Conservation (phyloP, 768 basidiomycete species). For the Amanita rimosa region DNA sequence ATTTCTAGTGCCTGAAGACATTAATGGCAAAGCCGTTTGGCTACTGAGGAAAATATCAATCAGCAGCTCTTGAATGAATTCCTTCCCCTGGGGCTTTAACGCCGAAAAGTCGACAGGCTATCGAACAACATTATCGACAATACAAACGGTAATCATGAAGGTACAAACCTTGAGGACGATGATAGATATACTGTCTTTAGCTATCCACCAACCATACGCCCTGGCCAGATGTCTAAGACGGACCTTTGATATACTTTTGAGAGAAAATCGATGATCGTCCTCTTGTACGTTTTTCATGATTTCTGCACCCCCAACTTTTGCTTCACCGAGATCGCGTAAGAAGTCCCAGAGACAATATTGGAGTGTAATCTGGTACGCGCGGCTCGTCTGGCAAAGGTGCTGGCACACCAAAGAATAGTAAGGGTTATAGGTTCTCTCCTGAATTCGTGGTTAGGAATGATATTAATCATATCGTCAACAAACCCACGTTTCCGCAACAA, state of each 20-base stretch:
- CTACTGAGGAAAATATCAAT: slow-evolving; percentile 59
- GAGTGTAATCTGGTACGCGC: slow-evolving; percentile 83
- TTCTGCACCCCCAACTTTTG: slow-evolving; percentile 67
- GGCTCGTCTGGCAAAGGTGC: slow-evolving; percentile 67
- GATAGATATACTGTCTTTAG: slow-evolving; percentile 68
- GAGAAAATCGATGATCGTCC: slow-evolving; percentile 30
- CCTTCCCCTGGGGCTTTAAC: slow-evolving; percentile 49
- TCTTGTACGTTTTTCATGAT: slow-evolving; percentile 58
- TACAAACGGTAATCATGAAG: neutral
- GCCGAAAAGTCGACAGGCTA: slow-evolving; percentile 83
- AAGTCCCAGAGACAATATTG: slow-evolving; percentile 98
- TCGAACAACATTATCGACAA: neutral
- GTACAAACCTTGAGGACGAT: slow-evolving; percentile 67
- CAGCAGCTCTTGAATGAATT: slow-evolving; percentile 66
- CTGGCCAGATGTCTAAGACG: slow-evolving; percentile 66
- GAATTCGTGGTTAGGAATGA: neutral
- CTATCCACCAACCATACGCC: slow-evolving; percentile 89
- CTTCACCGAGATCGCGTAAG: slow-evolving; percentile 82
- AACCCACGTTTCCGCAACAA: slow-evolving; percentile 77
- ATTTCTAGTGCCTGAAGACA: slow-evolving; percentile 25
- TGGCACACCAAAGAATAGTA: slow-evolving; percentile 89
- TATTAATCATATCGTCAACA: neutral
- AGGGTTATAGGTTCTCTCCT: slow-evolving; percentile 93
- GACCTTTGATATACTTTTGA: slow-evolving; percentile 42
- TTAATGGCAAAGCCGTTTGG: slow-evolving; percentile 61